Conservation (phyloP, 192 early-diverging fungal genomes). For the Lunasporangiospora selenospora region DNA sequence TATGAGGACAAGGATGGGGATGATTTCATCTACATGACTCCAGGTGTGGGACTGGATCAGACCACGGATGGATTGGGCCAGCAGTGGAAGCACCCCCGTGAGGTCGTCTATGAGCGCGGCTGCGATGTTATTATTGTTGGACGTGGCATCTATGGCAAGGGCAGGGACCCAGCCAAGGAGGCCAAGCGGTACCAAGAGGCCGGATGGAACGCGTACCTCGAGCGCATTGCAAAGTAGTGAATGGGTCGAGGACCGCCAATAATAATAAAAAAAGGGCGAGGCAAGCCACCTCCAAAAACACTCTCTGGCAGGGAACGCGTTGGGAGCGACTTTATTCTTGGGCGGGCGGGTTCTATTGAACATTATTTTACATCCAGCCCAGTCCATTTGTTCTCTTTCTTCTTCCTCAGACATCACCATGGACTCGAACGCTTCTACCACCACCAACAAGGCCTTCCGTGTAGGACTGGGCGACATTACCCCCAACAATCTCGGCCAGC, state of each 20-base stretch:
- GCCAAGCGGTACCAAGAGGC: constrained; percentile 89
- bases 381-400: too few species aligned
- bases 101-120: constrained; percentile 83
- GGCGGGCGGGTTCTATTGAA: too few species aligned
- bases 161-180: constrained; percentile 70
- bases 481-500: constrained; percentile 67
- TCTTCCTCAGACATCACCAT: constrained; percentile 27
- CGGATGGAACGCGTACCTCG: constrained; percentile 96
- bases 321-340: too few species aligned
- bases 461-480: constrained; percentile 62
- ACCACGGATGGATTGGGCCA: constrained; percentile 91
- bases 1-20: constrained; percentile 62
- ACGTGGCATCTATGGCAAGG: constrained; percentile 93
- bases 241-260: not conserved
- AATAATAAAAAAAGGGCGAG: not conserved
- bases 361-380: too few species aligned
- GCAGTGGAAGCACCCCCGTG: constrained; percentile 91
- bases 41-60: constrained; percentile 89
- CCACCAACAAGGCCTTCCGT: constrained; percentile 30
- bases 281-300: not conserved
- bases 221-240: constrained; percentile 40
- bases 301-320: too few species aligned
- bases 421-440: constrained; percentile 15
- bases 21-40: constrained; percentile 96
- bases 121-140: constrained; percentile 99